phyloP scores from a whole-genome alignment of 1,284 basidiomycete genomes.

The Gastroboletus turbinatus region DNA sequence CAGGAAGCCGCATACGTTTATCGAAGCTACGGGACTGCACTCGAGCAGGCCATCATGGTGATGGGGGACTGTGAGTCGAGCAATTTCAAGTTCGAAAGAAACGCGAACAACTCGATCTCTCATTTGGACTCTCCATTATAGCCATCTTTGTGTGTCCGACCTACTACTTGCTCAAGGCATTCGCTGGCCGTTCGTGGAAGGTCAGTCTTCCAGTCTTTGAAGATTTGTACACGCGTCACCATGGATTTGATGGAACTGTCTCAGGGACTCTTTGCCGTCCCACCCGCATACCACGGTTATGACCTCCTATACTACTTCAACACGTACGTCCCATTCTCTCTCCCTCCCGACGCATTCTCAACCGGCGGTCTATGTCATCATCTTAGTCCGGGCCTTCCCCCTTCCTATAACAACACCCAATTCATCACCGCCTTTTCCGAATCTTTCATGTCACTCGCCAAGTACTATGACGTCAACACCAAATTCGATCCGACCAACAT shows the following conservation, averaged over 20 bases:
- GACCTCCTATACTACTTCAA: conserved; percentile 23
- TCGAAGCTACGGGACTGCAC: conserved; percentile 4
- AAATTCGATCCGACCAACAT: conserved; percentile 23
- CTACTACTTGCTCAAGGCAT: conserved; percentile 19
- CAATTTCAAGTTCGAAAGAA: background rate
- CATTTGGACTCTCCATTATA: background rate
- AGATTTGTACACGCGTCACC: background rate
- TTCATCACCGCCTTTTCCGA: conserved; percentile 29
- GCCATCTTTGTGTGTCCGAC: conserved; percentile 26
- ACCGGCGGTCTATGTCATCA: background rate
- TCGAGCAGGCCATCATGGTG: conserved; percentile 16
- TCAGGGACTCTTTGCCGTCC: conserved; percentile 25
- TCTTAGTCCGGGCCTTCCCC: conserved; percentile 1
- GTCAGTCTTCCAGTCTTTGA: background rate
- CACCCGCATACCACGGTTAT: conserved; percentile 16
- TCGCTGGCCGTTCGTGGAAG: conserved; percentile 22
- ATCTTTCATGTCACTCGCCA: conserved; percentile 25
- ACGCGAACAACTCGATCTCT: background rate
- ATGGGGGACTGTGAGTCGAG: conserved; percentile 25
- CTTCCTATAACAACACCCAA: conserved; percentile 18
- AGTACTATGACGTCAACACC: conserved; percentile 19
- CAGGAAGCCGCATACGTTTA: conserved; percentile 14
- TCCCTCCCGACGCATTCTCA: background rate
- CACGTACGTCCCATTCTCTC: background rate
- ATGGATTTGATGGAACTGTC: background rate